These are phyloP conservation scores for Reutealis trisperma DNA, from an alignment of 345 rosid genomes.

Conservation along the genomic window DNA sequence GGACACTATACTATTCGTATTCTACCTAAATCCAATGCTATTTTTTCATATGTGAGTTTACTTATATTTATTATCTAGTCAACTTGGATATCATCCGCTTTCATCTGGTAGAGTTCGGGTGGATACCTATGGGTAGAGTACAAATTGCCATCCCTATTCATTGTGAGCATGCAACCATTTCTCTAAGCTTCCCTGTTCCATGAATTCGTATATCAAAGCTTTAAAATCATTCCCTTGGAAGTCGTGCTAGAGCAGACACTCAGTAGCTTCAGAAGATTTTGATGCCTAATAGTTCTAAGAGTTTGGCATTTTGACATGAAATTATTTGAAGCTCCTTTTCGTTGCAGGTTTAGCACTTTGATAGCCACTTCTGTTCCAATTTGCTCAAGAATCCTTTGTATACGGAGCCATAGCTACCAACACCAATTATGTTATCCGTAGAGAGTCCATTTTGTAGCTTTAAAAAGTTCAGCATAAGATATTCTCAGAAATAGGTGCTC, in stretches of 20 bases:
- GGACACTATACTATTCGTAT: no score
- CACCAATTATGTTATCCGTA: not conserved
- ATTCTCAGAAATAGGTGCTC: not conserved
- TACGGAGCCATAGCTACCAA: slow-evolving; percentile 1
- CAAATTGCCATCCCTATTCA: no score
- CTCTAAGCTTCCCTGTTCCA: slow-evolving; percentile 6
- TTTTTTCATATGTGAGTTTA: no score
- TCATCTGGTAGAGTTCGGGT: no score
- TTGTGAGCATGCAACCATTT: slow-evolving; percentile 2
- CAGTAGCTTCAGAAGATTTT: not conserved
- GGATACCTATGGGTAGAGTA: no score
- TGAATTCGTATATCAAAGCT: not conserved
- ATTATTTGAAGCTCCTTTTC: not conserved
- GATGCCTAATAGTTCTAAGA: not conserved
- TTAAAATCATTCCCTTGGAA: slow-evolving; percentile 7
- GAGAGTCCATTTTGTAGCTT: slow-evolving; percentile 7
- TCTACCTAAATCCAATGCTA: no score
- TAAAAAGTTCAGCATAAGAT: not conserved
- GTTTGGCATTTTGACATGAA: slow-evolving; percentile 5
- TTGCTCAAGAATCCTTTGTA: not conserved
- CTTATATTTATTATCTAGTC: no score
- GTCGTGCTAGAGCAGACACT: not conserved
- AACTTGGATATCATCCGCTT: no score
- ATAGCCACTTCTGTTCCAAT: not conserved
- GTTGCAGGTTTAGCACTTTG: slow-evolving; percentile 3